Evolutionary conservation across 192 early-diverging fungal species (phyloP).

Genomic region (Backusella sp.): DNA sequence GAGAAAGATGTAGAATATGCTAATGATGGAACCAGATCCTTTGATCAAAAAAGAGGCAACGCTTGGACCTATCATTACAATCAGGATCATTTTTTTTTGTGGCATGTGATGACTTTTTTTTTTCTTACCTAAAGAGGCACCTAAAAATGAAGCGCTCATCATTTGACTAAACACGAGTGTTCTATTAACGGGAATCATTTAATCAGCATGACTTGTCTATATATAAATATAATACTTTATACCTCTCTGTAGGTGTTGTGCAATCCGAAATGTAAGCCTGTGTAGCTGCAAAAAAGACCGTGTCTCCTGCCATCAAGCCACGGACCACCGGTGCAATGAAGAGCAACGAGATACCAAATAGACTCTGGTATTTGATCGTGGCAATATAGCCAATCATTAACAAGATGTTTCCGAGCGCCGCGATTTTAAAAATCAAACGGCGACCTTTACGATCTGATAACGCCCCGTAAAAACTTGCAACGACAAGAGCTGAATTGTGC

Average conservation of each 20-base stretch:
- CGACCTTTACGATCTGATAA: conserved; percentile 37
- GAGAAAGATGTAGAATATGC: not conserved
- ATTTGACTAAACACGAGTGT: conserved; percentile 11
- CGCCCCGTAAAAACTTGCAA: conserved; percentile 32
- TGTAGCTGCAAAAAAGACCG: conserved; percentile 18
- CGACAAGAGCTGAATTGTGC: conserved; percentile 14
- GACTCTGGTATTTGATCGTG: conserved; percentile 8
- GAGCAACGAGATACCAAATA: conserved; percentile 23
- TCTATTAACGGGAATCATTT: conserved; percentile 1
- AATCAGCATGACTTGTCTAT: not conserved
- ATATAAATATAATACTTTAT: not conserved
- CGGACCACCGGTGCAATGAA: conserved; percentile 29
- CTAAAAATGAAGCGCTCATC: conserved; percentile 16
- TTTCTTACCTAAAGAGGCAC: not conserved
- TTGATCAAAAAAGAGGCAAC: conserved; percentile 7
- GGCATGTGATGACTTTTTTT: not conserved
- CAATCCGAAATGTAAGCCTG: conserved; percentile 39
- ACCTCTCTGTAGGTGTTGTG: conserved; percentile 27
- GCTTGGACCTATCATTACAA: not conserved
- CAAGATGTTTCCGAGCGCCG: conserved; percentile 21
- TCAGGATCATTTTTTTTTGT: too few species aligned
- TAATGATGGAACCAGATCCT: not conserved
- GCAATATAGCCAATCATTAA: conserved; percentile 14
- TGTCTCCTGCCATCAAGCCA: conserved; percentile 29
- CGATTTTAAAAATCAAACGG: conserved; percentile 20